Evolutionary conservation across 106 monocot genomes (phyloP), one percentile per base, ranked within the genome.

Genomic region (Ottelia alismoides): DNA sequence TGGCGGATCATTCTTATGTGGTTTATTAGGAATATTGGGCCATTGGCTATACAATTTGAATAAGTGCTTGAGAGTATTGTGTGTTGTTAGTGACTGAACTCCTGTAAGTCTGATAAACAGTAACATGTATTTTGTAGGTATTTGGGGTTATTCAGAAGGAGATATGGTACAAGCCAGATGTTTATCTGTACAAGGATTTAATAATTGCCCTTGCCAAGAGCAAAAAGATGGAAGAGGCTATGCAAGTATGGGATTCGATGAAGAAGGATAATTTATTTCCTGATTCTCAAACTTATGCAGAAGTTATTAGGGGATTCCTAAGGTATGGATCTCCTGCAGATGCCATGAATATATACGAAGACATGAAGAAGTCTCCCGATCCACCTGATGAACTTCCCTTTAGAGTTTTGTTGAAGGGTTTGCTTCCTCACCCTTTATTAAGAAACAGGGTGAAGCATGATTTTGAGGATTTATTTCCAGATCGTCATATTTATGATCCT

Each of bases 321-420:
- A 65, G 71, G 74, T 85, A 79, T 20, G 88, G 96, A 11, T 96
- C 96, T 2, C 96, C 96, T 0, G 81, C 96, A 20, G 96, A 96
- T 72, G 96, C 89, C 14, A 96, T 96, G 96, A 96, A 89, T 35
- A 74, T 96, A 29, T 96, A 89, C n/a, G 96, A 89, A 64, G 96
- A 89, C 58, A 85, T 96, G 96, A 85, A 75, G 64, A 71, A 60
- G 27, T 96, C 88, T 46, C 96, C 96, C 27, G 72, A 96, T 49
- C 96, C 96, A 0, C 89, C 96, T 0, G 96, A 89, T 56, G 85
- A 89, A 53, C 49, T 85, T 47, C 85, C 96, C 52, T 96, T 96
- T 61, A 71, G 89, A 62, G 69, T 89, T 58, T 67, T 89, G 44
- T 66, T 96, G 57, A 96, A 89, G 67, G 96, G 96, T 9, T 79